A percentile compares a stretch with the other conserved stretches of the same genome.
Evolutionary conservation across 495 filamentous ascomycete species (phyloP).

Genomic region (Ascodesmis nigricans): DNA sequence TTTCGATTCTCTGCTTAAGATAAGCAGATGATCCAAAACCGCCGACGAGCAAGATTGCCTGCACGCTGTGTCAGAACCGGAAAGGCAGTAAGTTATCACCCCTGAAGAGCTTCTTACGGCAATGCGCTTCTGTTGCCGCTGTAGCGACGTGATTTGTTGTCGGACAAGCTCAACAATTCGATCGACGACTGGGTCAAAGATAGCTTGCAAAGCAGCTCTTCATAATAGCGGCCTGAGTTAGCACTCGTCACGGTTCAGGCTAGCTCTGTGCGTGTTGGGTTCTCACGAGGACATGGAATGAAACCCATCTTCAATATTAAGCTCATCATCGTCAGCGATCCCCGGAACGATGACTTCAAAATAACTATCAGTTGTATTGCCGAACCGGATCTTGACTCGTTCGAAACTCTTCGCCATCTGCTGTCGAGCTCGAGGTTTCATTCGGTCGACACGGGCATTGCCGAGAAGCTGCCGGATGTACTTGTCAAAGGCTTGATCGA

Average conservation of each 20-base stretch:
- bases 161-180: conserved; percentile 37
- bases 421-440: conserved; percentile 20
- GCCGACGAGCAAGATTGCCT: conserved; percentile 46
- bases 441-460: conserved; percentile 32
- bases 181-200: conserved; percentile 36
- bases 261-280: conserved; percentile 22
- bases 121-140: too few relatives aligned
- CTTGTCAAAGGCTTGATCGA: conserved; percentile 39
- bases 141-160: conserved; percentile 39
- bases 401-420: conserved; percentile 25
- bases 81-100: too few relatives aligned
- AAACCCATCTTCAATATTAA: conserved; percentile 40
- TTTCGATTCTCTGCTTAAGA: conserved; percentile 34
- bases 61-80: too few relatives aligned
- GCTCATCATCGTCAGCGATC: conserved; percentile 43
- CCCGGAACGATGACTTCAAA: conserved; percentile 35
- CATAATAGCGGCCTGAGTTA: conserved; percentile 15
- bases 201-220: conserved; percentile 28
- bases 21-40: conserved; percentile 50
- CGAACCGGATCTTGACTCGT: conserved; percentile 23
- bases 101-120: too few relatives aligned
- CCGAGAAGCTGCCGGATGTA: conserved; percentile 56
- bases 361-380: conserved; percentile 15
- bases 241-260: conserved; percentile 8
- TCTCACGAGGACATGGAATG: conserved; percentile 32